phyloP scores from a whole-genome alignment of 495 filamentous ascomycete species.

The Talaromyces nanjingensis region DNA sequence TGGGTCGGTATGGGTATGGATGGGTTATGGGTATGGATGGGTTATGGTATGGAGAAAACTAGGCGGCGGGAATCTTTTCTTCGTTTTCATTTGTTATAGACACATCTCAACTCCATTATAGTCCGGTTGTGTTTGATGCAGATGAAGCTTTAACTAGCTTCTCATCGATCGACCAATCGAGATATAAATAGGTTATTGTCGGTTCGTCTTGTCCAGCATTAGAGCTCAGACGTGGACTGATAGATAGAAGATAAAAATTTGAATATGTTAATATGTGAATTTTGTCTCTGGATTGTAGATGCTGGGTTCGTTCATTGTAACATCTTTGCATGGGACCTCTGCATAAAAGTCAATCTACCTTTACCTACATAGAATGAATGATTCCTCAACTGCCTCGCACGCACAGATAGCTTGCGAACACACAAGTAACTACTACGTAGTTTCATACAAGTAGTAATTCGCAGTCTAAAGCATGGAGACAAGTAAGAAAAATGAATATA shows the following conservation, averaged over 20 bases:
- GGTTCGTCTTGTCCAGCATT: neutral
- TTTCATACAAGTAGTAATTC: no score
- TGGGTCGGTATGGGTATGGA: neutral
- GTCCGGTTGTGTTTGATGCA: neutral
- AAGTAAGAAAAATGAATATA: neutral
- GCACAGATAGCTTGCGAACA: neutral
- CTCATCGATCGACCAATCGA: neutral
- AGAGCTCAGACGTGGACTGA: neutral
- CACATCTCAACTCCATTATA: conserved; percentile 27
- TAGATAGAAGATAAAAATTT: neutral
- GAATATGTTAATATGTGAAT: neutral
- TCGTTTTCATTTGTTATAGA: conserved; percentile 27
- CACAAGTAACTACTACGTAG: no score
- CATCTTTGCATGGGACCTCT: no score
- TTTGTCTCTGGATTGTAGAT: neutral
- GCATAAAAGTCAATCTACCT: neutral
- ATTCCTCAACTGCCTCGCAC: no score
- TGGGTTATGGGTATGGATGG: neutral
- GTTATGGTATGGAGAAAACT: neutral
- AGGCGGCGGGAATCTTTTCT: conserved; percentile 7
- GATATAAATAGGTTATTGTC: neutral
- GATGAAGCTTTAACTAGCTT: neutral
- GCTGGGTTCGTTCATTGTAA: no score
- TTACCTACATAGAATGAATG: no score
- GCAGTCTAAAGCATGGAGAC: no score